Evolutionary conservation across 75 land plant species (phyloP), one percentile per base, ranked within the genome.

Genomic region (Pseudotsuga menziesii): DNA sequence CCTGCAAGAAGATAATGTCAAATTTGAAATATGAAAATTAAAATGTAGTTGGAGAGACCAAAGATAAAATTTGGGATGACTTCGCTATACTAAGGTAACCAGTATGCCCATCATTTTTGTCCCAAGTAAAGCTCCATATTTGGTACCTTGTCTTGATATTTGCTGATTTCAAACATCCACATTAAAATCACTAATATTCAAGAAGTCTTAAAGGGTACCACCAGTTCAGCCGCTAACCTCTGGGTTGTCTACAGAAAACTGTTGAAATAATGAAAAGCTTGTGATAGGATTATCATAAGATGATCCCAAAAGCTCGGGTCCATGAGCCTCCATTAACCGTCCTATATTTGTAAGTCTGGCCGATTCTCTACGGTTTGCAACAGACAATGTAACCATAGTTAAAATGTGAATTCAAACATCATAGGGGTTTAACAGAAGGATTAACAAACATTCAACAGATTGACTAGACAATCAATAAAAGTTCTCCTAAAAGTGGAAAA

Each of bases 301-400:
- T 39, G 83, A 25, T 61, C 99, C 99, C 26, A 96, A 80, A 44
- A 93, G 81, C 82, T 86, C 82, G 32, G 85, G 82, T 57, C 99
- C 92, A 72, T 91, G 77, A 55, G 62, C 27, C 61, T 92, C 95
- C 83, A 97, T 82, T 25, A 94, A 2, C 11, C 83, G 75, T 35
- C 99, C 98, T 22, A 97, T 76, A 78, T 94, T 94, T 60, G 99
- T 89, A 6, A 55, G 62, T 60, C 81, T 87, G 27, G 91, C 84
- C 3, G 78, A 29, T 78, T 82, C 79, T 84, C 99, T 97, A 89
- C 8, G 9, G 54, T 48, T 48, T 11, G 11, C 54, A 48, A 48
- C 54, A 48, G 11, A 48, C 54, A 48, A 48, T 48, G 54, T 48
- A 48, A 48, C 54, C 54, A 48, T 48, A 29, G 54, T 48, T 48